Evolutionary conservation across 768 basidiomycete genomes (phyloP).

Genomic region (Phylloporus scabripes): DNA sequence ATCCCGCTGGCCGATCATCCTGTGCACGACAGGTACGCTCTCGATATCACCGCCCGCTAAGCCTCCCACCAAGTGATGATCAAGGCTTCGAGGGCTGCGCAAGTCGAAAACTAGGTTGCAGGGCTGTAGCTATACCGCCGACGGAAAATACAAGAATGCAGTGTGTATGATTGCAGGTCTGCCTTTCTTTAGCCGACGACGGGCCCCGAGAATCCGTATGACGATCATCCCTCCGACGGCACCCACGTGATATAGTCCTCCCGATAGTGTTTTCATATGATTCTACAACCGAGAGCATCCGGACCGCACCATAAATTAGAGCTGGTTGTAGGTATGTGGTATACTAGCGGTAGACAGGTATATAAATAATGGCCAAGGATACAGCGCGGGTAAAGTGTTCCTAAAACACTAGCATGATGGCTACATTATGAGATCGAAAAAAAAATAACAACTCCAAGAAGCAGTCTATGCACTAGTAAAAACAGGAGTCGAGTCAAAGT

Average conservation of each 20-base stretch:
- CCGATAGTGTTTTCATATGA: not conserved
- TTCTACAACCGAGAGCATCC: not conserved
- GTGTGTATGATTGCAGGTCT: not conserved
- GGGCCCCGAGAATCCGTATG: not conserved
- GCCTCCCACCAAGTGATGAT: not conserved
- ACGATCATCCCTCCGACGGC: not conserved
- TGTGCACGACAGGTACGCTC: not conserved
- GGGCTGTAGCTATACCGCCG: not conserved
- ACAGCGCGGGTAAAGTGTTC: slow-evolving; percentile 20
- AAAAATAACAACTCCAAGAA: not conserved
- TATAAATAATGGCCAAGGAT: slow-evolving; percentile 25
- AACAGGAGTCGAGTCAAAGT: slow-evolving; percentile 22
- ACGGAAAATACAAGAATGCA: not conserved
- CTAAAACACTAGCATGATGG: slow-evolving; percentile 11
- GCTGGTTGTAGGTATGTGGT: slow-evolving; percentile 4
- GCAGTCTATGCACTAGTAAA: slow-evolving; percentile 21
- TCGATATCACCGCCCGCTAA: not conserved
- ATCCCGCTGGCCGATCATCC: not conserved
- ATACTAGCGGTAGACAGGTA: slow-evolving; percentile 10
- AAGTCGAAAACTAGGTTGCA: no score
- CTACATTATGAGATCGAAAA: slow-evolving; percentile 16
- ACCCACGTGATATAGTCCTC: not conserved
- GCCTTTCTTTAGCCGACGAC: not conserved
- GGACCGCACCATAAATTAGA: slow-evolving; percentile 15
- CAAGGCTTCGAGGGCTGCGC: not conserved